These are phyloP conservation scores for Talaromyces stipitatus DNA, from an alignment of 495 filamentous ascomycete genomes.

Conservation along the genomic window DNA sequence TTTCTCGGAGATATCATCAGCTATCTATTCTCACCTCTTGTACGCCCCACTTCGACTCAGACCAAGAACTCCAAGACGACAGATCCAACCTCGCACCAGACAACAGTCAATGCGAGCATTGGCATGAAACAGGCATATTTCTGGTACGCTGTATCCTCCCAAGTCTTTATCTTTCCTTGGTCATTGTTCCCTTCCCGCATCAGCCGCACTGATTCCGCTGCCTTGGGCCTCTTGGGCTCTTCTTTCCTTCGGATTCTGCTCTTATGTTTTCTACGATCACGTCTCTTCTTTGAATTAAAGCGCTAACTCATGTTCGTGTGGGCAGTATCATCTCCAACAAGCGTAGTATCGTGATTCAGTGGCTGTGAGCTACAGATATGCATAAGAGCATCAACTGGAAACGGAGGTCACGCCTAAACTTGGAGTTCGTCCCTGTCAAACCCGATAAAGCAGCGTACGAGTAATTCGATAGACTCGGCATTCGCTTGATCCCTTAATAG, in stretches of 20 bases:
- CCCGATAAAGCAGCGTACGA: background rate
- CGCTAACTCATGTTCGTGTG: background rate
- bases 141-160: background rate
- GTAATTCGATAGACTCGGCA: background rate
- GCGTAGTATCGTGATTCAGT: background rate
- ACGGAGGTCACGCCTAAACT: background rate
- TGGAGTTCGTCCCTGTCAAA: constrained; percentile 1
- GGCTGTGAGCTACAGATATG: constrained; percentile 7
- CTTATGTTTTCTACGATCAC: too few relatives aligned
- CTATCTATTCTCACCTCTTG: background rate
- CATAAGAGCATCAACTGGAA: constrained; percentile 1
- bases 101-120: background rate
- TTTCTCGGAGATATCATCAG: background rate
- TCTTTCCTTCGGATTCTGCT: background rate
- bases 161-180: background rate
- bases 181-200: background rate
- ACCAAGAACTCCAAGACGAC: background rate
- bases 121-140: background rate
- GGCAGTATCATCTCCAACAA: background rate
- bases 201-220: background rate
- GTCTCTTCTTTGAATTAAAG: too few relatives aligned
- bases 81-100: background rate
- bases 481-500: background rate
- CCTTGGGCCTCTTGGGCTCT: too few relatives aligned
- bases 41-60: background rate